Percentiles rank a stretch among this genome's conserved stretches.
Conservation (phyloP, 2,329 filamentous ascomycete genomes). For the Pseudogymnoascus sp. region DNA sequence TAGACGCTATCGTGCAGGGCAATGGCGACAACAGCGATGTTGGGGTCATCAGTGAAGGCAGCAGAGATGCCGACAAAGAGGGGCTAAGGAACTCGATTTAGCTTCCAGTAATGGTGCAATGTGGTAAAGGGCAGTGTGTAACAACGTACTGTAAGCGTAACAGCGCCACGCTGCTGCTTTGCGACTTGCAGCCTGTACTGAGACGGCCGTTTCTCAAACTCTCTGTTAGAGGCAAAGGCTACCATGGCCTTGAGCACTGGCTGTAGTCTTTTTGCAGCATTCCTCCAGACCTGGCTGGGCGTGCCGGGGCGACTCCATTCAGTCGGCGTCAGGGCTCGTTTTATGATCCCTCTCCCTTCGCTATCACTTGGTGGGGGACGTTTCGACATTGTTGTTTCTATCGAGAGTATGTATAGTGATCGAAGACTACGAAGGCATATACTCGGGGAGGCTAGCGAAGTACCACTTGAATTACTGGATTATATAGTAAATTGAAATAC, state of each 20-base stretch:
- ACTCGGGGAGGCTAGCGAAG: background rate
- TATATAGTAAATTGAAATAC: background rate
- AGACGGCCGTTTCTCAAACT: slow-evolving; percentile 2
- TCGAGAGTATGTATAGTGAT: background rate
- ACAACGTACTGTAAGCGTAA: background rate
- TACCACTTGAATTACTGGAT: background rate
- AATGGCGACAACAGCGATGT: slow-evolving; percentile 51
- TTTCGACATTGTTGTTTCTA: background rate
- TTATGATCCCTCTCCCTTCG: background rate
- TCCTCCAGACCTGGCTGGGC: background rate
- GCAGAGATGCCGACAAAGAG: slow-evolving; percentile 59
- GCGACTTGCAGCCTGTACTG: background rate
- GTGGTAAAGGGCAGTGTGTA: background rate
- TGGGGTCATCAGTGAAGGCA: slow-evolving; percentile 40
- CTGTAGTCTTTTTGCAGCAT: background rate
- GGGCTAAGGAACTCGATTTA: slow-evolving; percentile 33
- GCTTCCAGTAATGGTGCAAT: background rate
- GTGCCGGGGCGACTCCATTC: background rate
- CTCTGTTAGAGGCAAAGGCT: background rate
- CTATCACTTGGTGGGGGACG: background rate
- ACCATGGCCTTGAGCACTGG: slow-evolving; percentile 6
- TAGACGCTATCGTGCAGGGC: slow-evolving; percentile 70
- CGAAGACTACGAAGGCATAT: background rate
- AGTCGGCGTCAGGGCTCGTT: background rate
- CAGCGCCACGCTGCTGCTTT: background rate